Percentiles rank a stretch among this genome's conserved stretches.
Conservation (phyloP, 2,329 filamentous ascomycete genomes). For the Colletotrichum sublineola region DNA sequence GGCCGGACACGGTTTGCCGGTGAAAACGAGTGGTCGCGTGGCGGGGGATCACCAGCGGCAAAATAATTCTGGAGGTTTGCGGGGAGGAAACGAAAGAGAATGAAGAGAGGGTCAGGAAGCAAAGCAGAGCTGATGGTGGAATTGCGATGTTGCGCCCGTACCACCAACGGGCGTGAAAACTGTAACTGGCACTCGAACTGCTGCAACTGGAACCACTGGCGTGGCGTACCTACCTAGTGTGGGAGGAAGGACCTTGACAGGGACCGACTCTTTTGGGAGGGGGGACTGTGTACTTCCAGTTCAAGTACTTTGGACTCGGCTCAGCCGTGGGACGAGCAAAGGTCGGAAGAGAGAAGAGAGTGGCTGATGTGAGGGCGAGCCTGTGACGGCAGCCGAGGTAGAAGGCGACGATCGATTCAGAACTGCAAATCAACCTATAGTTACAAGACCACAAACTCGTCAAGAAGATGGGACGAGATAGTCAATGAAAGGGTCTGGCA, state of each 20-base stretch:
- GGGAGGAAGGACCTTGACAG: slow-evolving; percentile 8
- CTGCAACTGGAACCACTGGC: slow-evolving; percentile 25
- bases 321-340: neutral
- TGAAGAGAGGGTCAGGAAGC: too few species aligned
- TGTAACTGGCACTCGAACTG: slow-evolving; percentile 37
- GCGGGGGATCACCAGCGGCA: slow-evolving; percentile 12
- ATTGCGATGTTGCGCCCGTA: slow-evolving; percentile 38
- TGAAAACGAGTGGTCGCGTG: slow-evolving; percentile 29
- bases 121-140: slow-evolving; percentile 12
- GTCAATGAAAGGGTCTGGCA: neutral
- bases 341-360: neutral
- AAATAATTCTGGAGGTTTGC: slow-evolving; percentile 3
- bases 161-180: slow-evolving; percentile 35
- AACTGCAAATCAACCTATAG: neutral
- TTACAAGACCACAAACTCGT: neutral
- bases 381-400: neutral
- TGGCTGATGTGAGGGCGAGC: neutral
- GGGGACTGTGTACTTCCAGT: neutral
- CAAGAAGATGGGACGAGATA: neutral
- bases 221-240: slow-evolving; percentile 17
- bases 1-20: neutral
- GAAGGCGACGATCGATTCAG: neutral
- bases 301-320: slow-evolving; percentile 1
- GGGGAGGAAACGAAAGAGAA: neutral
- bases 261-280: neutral